Evolutionary conservation across 768 basidiomycete genomes (phyloP).

Genomic region (Termitomyces sp.): DNA sequence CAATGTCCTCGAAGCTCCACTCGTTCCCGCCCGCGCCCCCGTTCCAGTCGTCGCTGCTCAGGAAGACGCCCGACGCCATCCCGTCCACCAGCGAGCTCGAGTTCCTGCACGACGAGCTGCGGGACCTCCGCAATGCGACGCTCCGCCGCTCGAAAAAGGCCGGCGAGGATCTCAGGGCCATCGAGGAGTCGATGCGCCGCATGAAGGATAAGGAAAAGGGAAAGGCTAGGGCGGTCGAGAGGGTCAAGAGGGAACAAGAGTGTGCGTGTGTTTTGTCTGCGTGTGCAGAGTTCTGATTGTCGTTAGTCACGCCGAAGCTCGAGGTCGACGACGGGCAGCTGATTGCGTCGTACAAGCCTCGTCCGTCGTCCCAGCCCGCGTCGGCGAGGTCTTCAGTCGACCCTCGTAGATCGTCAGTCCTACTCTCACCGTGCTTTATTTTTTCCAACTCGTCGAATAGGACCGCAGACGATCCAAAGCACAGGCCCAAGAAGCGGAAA

Average conservation of each 20-base stretch:
- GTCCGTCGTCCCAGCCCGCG: conserved; percentile 42
- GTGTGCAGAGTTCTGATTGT: background rate
- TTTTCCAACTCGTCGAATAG: conserved; percentile 7
- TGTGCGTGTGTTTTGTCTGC: conserved; percentile 44
- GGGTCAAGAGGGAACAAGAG: conserved; percentile 63
- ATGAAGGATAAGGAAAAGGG: conserved; percentile 76
- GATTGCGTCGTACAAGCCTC: conserved; percentile 17
- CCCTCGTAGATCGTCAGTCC: conserved; percentile 52
- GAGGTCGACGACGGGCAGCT: conserved; percentile 41
- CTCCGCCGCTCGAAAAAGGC: conserved; percentile 70
- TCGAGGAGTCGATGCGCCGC: conserved; percentile 72
- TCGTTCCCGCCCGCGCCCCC: conserved; percentile 42
- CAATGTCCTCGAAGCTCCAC: conserved; percentile 60
- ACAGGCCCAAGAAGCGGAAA: conserved; percentile 86
- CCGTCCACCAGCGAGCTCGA: conserved; percentile 74
- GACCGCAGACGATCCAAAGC: conserved; percentile 52
- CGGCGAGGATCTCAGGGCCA: conserved; percentile 64
- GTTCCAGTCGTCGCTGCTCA: conserved; percentile 57
- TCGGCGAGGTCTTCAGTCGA: conserved; percentile 55
- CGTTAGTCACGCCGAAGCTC: conserved; percentile 40
- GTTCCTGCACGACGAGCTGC: conserved; percentile 56
- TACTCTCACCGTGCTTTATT: too few relatives aligned
- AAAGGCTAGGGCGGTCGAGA: conserved; percentile 49
- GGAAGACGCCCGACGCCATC: conserved; percentile 57
- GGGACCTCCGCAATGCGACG: conserved; percentile 44